Base-by-base conservation (phyloP, 257 asterid genomes). In the Scutellaria baicalensis region DNA sequence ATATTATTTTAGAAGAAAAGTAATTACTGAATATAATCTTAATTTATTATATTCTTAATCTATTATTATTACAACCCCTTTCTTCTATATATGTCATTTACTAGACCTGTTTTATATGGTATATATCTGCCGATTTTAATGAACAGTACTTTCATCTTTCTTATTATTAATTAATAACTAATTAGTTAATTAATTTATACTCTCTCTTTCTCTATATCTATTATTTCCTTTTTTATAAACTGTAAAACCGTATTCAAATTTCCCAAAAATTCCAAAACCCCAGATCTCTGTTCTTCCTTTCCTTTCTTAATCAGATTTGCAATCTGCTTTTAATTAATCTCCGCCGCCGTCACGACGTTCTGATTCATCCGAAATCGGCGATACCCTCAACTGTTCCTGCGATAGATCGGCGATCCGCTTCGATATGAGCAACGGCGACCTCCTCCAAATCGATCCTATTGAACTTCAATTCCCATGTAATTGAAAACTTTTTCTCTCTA, bases 401-500 rank as follows among this genome's bases (percentile, higher is more conserved):
- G 76, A 49, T 27, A 69, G 60, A 73, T 82, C 66, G 64, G 75
- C 78, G 82, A 80, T 77, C 80, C 54, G 77, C 78, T 40, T 54
- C 47, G 65, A 79, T 49, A 84, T 82, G 89, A 82, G 87, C 54
- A 80, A 38, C 85, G 74, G 85, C 69, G 85, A 84, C 50, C 75
- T 84, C 57, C 89, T 84, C 79, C 85, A 73, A 72, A 81, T 81
- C 85, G 85, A 81, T 5, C 85, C 83, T 21, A 27, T 75, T 17
- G 86, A 82, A 56, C 90, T 85, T 80, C 83, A 82, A 64, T 85
- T 88, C 80, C 59, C 85, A 57, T 84, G 95, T 88, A 84, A 79
- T 21, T 59, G n/a, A 36, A 1, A 1, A 11, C 49, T 21, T 48
- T 55, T 6, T 54, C 6, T 48, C 31, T 47, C 1, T 36, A n/a